Base-by-base conservation (phyloP, 2,329 filamentous ascomycete genomes). In the Fusarium nodosum region DNA sequence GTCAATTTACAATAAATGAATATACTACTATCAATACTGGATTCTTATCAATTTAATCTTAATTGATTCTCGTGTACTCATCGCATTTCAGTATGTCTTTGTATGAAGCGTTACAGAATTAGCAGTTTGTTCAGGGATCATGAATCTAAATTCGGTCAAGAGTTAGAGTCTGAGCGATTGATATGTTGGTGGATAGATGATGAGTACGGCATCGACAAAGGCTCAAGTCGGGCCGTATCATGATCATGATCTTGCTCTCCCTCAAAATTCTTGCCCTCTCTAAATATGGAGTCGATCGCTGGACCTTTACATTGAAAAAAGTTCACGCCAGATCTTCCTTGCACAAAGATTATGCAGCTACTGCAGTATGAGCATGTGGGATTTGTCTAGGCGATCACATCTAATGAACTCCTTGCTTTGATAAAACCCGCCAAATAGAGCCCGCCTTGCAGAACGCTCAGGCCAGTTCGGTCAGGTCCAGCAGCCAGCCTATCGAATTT, bases 381-480 rank as follows among this genome's bases (percentile, higher is more conserved):
- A 62, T 56, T 46, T 55, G 42, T 56, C 45, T 47, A 61, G 41
- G 26, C 54, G 60, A 71, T 66, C 60, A 58, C 54, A 60, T 39
- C 13, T 56, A n/a, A 34, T 18, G 53, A 56, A 39, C 70, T 65
- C 68, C 70, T 73, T 74, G 61, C 72, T 64, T 66, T 48, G 50
- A 53, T 28, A 38, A 34, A 65, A 54, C 39, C 62, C 61, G 58
- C 66, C 50, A 59, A 60, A 58, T 24, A 66, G 36, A 46, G 39
- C 45, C 47, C 66, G 71, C 72, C 71, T 73, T 72, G 72, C 72
- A 74, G 72, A 55, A 61, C 56, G 52, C 57, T 56, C 55, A 69
- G 60, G 38, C 66, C 53, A 56, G 24, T 56, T 50, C 31, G 22
- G 16, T 28, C 28, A 9, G 28, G 28, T 30, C 28, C 28, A 30